Evolutionary conservation across 768 basidiomycete genomes (phyloP), one percentile per base, ranked within the genome.

Genomic region (Psilocybe azurescens): DNA sequence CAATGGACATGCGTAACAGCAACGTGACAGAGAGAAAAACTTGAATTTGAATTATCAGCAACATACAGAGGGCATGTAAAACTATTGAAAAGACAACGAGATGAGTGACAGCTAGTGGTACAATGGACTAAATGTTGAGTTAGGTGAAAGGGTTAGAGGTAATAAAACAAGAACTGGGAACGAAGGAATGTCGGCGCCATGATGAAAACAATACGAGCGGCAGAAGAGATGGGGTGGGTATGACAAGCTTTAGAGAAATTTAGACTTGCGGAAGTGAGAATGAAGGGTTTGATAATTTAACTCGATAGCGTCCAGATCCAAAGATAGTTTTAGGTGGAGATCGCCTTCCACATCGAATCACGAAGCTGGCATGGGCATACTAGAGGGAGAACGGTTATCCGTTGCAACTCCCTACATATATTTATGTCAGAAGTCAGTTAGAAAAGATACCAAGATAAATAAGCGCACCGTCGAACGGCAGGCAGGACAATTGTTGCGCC

Each of bases 401-500:
- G 71, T 67, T 28, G 73, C 60, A n/a, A 78, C 76, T 46, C 77
- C 77, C 77, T 78, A 24, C 28, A 44, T 44, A 32, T 59, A 24
- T 39, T 7, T 2, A 18, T 38, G 46, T 52, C 20, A 61, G 52
- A n/a, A 62, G 33, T 7, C 10, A 33, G 10, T 28, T 16, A 55
- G 29, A 14, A 49, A 41, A 30, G 9, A 53, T n/a, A 5, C 61
- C n/a, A 60, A 36, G 18, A 30, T 9, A 38, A 58, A 33, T 16
- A 28, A 10, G 30, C 83, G 39, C 56, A 90, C 90, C 80, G 84
- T 89, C 36, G 87, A 82, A 53, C 95, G 89, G 77, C 95, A 97
- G 6, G 93, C 93, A 36, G 95, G 95, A 73, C 95, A 97, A 61
- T 93, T 94, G 69, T 97, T 97, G 59, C 88, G 83, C 3, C 95